Conservation (phyloP, 2,329 filamentous ascomycete species). For the Rutstroemia sp. region DNA sequence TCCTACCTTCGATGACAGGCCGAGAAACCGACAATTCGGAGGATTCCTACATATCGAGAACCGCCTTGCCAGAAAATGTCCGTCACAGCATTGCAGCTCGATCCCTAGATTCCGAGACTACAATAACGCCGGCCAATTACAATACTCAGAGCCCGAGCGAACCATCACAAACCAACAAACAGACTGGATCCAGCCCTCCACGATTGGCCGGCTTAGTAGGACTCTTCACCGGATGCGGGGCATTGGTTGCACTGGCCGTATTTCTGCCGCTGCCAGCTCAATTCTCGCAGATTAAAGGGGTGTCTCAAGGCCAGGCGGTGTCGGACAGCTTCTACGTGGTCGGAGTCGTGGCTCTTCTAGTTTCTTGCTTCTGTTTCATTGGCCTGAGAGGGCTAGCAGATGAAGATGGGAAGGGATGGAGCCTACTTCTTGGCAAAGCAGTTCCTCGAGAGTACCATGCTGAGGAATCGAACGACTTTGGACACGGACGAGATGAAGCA, state of each 20-base stretch:
- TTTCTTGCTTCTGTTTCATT: conserved; percentile 70
- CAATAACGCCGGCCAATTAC: conserved; percentile 62
- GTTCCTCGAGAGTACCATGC: conserved; percentile 14
- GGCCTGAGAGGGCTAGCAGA: conserved; percentile 64
- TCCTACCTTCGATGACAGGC: conserved; percentile 66
- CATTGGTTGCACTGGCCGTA: conserved; percentile 70
- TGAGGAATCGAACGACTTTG: not conserved
- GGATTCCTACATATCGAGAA: conserved; percentile 13
- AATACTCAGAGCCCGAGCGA: conserved; percentile 9
- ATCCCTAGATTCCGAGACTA: conserved; percentile 66
- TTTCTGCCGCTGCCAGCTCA: conserved; percentile 83
- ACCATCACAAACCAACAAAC: conserved; percentile 12
- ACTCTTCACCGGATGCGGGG: conserved; percentile 85
- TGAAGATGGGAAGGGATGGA: conserved; percentile 72
- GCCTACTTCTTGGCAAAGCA: conserved; percentile 41
- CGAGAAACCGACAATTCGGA: conserved; percentile 18
- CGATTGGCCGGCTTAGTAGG: conserved; percentile 84
- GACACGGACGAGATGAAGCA: not conserved
- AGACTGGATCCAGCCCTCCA: conserved; percentile 39
- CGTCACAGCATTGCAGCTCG: conserved; percentile 52
- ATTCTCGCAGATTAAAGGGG: conserved; percentile 64
- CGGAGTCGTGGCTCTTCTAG: conserved; percentile 59
- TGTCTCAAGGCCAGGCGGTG: conserved; percentile 67
- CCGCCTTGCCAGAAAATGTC: conserved; percentile 22
- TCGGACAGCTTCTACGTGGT: conserved; percentile 85